Conservation (phyloP, 371 early-diverging fungal genomes). For the Mucor indicus region DNA sequence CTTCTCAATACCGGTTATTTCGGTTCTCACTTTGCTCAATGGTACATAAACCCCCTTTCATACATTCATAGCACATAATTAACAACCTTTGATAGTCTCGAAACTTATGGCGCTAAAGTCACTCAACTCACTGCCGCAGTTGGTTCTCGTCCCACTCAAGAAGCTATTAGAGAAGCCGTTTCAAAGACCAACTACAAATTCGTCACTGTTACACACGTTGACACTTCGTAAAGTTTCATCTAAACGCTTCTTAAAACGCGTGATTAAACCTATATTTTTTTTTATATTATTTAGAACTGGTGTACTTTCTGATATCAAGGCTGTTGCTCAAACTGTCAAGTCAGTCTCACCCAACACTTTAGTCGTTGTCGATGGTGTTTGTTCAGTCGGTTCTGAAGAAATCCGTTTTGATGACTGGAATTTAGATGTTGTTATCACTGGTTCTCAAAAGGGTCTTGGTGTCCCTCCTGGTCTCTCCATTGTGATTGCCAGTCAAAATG, state of each 20-base stretch:
- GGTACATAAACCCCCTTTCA: constrained; percentile 41
- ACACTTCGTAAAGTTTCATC: constrained; percentile 70
- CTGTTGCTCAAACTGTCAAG: constrained; percentile 71
- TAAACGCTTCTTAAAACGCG: background rate
- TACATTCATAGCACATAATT: background rate
- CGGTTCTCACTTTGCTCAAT: constrained; percentile 92
- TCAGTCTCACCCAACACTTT: constrained; percentile 81
- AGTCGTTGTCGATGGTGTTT: constrained; percentile 93
- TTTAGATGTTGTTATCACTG: constrained; percentile 85
- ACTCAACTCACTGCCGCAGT: constrained; percentile 66
- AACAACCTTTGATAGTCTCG: constrained; percentile 49
- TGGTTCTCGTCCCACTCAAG: constrained; percentile 67
- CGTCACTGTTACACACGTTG: constrained; percentile 92
- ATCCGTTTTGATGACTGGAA: constrained; percentile 91
- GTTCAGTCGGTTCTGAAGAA: constrained; percentile 91
- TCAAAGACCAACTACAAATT: constrained; percentile 69
- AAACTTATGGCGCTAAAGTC: constrained; percentile 87
- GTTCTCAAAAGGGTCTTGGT: constrained; percentile 94
- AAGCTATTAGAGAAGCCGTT: constrained; percentile 49
- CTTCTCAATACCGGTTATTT: constrained; percentile 93
- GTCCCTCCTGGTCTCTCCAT: constrained; percentile 85
- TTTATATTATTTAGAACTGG: constrained; percentile 55
- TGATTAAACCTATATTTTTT: background rate
- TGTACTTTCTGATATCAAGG: constrained; percentile 81
- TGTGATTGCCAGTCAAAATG: constrained; percentile 74